Evolutionary conservation across 129 eudicot species (phyloP), one percentile per base, ranked within the genome.

Genomic region (Scalesia atractyloides): DNA sequence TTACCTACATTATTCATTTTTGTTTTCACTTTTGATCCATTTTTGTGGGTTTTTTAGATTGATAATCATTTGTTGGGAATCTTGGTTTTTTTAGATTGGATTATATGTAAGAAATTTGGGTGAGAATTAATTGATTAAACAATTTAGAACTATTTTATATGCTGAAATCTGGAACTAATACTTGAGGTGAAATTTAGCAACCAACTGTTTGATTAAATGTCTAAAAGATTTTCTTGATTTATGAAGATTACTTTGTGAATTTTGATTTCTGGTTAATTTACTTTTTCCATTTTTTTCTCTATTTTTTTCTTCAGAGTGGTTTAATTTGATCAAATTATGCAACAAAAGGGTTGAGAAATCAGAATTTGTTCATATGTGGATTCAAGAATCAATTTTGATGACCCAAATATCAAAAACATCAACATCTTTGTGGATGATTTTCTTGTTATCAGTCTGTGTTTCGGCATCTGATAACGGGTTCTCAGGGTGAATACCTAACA

Each of bases 331-430:
- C 37, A 61, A 58, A 52, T 70, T 17, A 68, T 62, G 72, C 72
- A 51, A 70, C 48, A 62, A 24, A 77, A 50, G 47, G 66, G 26
- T 50, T 39, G 46, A 65, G 41, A 19, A 47, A 44, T 5, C 7
- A 65, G 41, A 47, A 44, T 5, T 4, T 16, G 56, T 64, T 16
- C 12, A 30, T 48, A 44, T 66, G 81, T 81, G 79, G 62, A 44
- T 61, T 69, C 71, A 82, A n/a, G 46, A 78, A 69, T 24, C 36
- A 19, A 11, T 71, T 24, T 37, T 72, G 49, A 41, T 69, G 30
- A 81, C 62, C 52, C 81, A 57, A 79, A 90, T 90, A 91, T 76
- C 76, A 68, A 87, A 69, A 84, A 64, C 68, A 73, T 71, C 83
- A 52, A 65, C 80, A 19, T 50, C 66, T 74, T 48, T 65, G 39